Conservation (phyloP, 306 rosid genomes). For the Ormosia semicastrata region DNA sequence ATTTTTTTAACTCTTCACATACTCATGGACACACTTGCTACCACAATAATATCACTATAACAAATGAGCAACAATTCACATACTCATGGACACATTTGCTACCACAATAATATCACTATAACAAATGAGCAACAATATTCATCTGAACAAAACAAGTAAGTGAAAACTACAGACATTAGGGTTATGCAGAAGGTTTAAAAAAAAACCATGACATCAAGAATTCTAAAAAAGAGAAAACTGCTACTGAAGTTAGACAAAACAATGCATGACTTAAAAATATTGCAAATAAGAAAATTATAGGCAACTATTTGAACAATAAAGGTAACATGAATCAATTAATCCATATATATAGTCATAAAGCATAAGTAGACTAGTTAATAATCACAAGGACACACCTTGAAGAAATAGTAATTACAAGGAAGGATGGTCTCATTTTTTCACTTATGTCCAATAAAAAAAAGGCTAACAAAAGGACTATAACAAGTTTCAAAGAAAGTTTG, state of each 20-base stretch:
- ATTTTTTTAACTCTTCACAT: constrained; percentile 16
- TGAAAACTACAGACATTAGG: background rate
- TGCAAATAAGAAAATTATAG: background rate
- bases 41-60: background rate
- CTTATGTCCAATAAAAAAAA: background rate
- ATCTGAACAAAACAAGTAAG: background rate
- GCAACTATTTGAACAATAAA: background rate
- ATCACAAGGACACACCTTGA: background rate
- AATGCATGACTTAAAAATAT: background rate
- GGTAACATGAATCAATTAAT: background rate
- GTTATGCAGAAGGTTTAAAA: background rate
- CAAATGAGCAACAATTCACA: too few relatives aligned
- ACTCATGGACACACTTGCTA: background rate
- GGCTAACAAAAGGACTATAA: too few relatives aligned
- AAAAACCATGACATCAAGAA: background rate
- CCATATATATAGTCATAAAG: background rate
- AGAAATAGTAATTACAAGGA: background rate
- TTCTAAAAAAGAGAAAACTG: background rate
- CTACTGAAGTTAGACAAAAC: background rate
- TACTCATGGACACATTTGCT: too few relatives aligned
- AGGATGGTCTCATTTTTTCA: background rate
- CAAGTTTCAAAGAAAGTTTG: too few relatives aligned
- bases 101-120: too few relatives aligned
- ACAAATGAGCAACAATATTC: constrained; percentile 12
- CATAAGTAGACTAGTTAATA: background rate